A percentile compares a stretch with the other conserved stretches of the same genome.
phyloP scores from a whole-genome alignment of 1,139 yeast species.

The Pichia sp. region DNA sequence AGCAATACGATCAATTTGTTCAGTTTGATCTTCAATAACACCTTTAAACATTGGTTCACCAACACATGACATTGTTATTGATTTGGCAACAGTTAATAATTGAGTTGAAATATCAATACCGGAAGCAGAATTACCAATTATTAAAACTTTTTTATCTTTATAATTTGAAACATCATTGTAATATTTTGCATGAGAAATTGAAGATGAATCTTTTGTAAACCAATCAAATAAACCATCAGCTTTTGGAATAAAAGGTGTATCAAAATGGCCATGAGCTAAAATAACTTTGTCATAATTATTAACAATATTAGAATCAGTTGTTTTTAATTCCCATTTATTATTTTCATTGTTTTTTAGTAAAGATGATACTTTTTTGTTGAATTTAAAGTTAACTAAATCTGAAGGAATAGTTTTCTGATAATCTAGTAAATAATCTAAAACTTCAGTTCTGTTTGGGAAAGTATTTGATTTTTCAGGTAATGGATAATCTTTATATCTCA shows the following conservation, averaged over 20 bases:
- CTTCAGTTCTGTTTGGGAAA: conserved; percentile 38
- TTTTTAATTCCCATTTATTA: conserved; percentile 26
- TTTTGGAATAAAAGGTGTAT: conserved; percentile 40
- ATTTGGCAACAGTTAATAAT: conserved; percentile 35
- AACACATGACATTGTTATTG: conserved; percentile 35
- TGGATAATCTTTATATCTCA: conserved; percentile 37
- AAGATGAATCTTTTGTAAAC: conserved; percentile 29
- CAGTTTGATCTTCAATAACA: conserved; percentile 31
- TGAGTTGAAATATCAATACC: conserved; percentile 46
- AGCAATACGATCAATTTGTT: conserved; percentile 31
- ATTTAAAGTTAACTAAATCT: conserved; percentile 25
- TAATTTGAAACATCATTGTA: conserved; percentile 33
- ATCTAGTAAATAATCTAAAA: conserved; percentile 33
- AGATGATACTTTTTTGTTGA: conserved; percentile 27
- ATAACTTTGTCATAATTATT: conserved; percentile 38
- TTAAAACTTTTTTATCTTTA: conserved; percentile 37
- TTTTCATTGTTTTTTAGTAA: conserved; percentile 20
- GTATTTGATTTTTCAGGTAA: conserved; percentile 32
- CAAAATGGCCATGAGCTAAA: conserved; percentile 46
- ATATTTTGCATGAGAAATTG: conserved; percentile 41
- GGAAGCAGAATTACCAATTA: conserved; percentile 43
- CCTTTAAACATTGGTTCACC: conserved; percentile 29
- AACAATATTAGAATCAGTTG: conserved; percentile 9
- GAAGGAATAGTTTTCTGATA: conserved; percentile 34
- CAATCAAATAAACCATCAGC: conserved; percentile 38